Evolutionary conservation across 805 yeast genomes (phyloP), one percentile per base, ranked within the genome.

Genomic region (Debaryomyces maramus): DNA sequence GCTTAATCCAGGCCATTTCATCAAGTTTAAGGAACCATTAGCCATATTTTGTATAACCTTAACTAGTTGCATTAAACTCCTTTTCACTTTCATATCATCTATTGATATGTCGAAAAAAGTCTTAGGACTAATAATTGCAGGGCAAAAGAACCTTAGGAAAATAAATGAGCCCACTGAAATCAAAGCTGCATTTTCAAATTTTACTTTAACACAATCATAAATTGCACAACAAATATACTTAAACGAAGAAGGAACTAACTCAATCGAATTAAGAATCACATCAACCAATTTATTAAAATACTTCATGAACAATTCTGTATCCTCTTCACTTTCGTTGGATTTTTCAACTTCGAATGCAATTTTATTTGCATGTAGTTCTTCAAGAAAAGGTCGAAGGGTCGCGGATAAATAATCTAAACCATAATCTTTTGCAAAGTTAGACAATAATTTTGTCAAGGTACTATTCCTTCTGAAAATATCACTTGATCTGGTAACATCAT

Each of bases 61-160:
- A 2, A 96, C 96, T 23, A 90, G 60, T 40, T 86, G 81, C 44
- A 90, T 80, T 36, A 87, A 73, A 0, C 88, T 77, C 47, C 96
- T 73, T 45, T 88, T 77, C 52, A 55, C 73, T 33, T 60, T 65
- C 3, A 61, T 56, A 38, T 55, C 52, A 8, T 51, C 48, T 5
- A 55, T 48, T 3, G 57, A 48, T 20, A 65, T 51, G 32, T 57
- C 63, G 35, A 70, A 64, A 40, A 61, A 72, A 5, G 83, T 72
- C 41, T 87, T 95, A 0, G 97, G 97, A 23, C 88, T 81, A 10
- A 90, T 90, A 50, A 90, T 81, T 0, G 96, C 95, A 9, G 98
- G 97, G 56, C 95, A 89, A 47, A 89, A 77, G 60, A 83, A 87
- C 44, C 97, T 69, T 49, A 91, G 68, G 53, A 91, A 90, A 39